Evolutionary conservation across 2,329 filamentous ascomycete species (phyloP).

Genomic region (Aspergillus pseudotamarii): DNA sequence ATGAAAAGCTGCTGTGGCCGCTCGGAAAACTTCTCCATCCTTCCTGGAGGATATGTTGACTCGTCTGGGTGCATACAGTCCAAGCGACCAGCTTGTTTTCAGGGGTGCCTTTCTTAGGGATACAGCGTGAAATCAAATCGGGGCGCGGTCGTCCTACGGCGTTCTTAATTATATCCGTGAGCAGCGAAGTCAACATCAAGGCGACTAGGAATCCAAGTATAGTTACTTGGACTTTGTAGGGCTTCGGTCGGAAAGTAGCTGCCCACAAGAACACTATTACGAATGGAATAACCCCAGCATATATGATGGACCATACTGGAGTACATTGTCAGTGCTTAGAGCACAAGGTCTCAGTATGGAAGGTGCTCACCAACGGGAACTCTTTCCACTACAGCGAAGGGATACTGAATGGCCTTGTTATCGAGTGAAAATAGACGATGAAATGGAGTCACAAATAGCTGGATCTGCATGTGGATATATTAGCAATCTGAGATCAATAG

Average conservation of each 20-base stretch:
- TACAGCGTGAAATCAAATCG: constrained; percentile 85
- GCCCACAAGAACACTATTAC: constrained; percentile 68
- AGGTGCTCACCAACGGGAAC: constrained; percentile 70
- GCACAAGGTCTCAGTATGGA: not conserved
- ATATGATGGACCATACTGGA: constrained; percentile 71
- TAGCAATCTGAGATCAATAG: not conserved
- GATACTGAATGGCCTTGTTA: constrained; percentile 81
- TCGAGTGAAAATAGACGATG: constrained; percentile 93
- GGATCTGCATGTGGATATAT: constrained; percentile 51
- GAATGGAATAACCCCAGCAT: constrained; percentile 74
- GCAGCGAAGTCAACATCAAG: constrained; percentile 74
- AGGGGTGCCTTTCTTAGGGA: constrained; percentile 64
- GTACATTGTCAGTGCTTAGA: not conserved
- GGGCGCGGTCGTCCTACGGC: constrained; percentile 80
- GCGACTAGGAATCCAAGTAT: constrained; percentile 78
- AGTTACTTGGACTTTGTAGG: constrained; percentile 83
- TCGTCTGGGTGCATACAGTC: constrained; percentile 52
- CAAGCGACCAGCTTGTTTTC: constrained; percentile 55
- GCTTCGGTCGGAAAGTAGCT: constrained; percentile 60
- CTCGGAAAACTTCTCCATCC: constrained; percentile 68
- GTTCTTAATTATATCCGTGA: constrained; percentile 93
- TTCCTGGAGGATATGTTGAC: constrained; percentile 61
- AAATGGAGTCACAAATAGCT: constrained; percentile 77
- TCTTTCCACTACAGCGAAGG: constrained; percentile 80
- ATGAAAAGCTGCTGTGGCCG: constrained; percentile 65